Evolutionary conservation across 2,329 filamentous ascomycete species (phyloP).

Genomic region (Curvularia lunata): DNA sequence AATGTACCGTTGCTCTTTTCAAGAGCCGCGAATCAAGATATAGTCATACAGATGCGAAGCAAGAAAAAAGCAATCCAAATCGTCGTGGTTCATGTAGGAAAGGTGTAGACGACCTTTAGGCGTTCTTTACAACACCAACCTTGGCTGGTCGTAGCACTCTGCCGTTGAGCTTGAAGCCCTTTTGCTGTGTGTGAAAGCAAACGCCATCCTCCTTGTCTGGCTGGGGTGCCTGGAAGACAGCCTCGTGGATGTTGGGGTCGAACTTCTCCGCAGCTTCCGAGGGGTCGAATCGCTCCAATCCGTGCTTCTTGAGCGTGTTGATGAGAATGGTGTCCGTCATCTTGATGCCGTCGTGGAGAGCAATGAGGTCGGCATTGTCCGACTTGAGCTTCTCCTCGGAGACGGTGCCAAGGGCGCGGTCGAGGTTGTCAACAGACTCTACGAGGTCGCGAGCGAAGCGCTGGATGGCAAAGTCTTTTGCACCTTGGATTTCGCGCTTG

Average conservation of each 20-base stretch:
- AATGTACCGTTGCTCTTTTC: constrained; percentile 19
- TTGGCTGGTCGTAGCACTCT: constrained; percentile 89
- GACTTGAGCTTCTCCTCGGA: constrained; percentile 73
- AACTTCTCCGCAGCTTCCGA: constrained; percentile 77
- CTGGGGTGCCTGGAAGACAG: constrained; percentile 90
- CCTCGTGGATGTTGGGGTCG: constrained; percentile 95
- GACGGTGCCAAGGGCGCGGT: constrained; percentile 85
- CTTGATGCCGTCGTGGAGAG: constrained; percentile 86
- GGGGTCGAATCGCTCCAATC: constrained; percentile 87
- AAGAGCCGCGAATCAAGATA: constrained; percentile 18
- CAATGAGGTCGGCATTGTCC: constrained; percentile 74
- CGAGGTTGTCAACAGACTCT: constrained; percentile 95
- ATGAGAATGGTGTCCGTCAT: constrained; percentile 94
- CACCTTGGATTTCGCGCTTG: constrained; percentile 83
- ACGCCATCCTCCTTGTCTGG: constrained; percentile 87
- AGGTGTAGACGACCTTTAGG: constrained; percentile 37
- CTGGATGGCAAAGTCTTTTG: constrained; percentile 92
- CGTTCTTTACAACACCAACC: constrained; percentile 94
- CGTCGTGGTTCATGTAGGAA: neutral
- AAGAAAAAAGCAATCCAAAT: constrained; percentile 1
- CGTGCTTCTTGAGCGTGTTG: constrained; percentile 89
- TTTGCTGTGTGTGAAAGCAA: constrained; percentile 91
- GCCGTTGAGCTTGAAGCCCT: constrained; percentile 94
- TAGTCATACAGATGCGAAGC: constrained; percentile 33
- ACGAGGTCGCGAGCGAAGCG: constrained; percentile 92